A percentile compares a stretch with the other conserved stretches of the same genome.
Conservation (phyloP, 768 basidiomycete species). For the Pulveroboletus sp. region DNA sequence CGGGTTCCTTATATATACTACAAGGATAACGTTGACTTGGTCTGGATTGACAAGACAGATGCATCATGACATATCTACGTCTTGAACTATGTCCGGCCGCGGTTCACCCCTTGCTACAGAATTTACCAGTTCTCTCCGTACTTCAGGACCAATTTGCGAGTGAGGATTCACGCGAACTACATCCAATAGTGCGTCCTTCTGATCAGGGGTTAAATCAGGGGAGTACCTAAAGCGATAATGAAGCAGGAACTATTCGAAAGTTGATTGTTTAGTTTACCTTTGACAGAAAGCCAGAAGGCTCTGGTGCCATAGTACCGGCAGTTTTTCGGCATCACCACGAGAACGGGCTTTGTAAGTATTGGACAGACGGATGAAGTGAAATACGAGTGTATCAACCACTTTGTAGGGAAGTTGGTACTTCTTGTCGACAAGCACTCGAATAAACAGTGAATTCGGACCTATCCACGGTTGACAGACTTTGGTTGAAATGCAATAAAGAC, state of each 20-base stretch:
- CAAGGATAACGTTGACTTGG: too few species aligned
- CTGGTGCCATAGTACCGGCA: conserved; percentile 99
- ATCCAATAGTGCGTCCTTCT: conserved; percentile 95
- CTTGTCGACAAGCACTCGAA: conserved; percentile 95
- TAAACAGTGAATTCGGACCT: conserved; percentile 95
- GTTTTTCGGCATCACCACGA: conserved; percentile 68
- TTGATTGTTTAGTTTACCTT: conserved; percentile 49
- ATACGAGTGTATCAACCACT: conserved; percentile 94
- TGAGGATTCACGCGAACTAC: conserved; percentile 86
- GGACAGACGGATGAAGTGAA: conserved; percentile 96
- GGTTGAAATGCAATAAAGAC: conserved; percentile 2
- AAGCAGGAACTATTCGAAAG: neutral
- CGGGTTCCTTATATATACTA: too few species aligned
- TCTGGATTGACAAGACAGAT: too few species aligned
- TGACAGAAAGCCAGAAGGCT: conserved; percentile 92
- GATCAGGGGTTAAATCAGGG: conserved; percentile 91
- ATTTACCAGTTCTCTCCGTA: conserved; percentile 85
- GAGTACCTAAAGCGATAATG: conserved; percentile 63
- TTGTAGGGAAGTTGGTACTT: conserved; percentile 98
- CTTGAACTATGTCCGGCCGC: conserved; percentile 58
- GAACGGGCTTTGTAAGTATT: conserved; percentile 80
- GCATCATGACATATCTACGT: conserved; percentile 61
- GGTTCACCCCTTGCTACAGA: conserved; percentile 86
- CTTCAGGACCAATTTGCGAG: conserved; percentile 83
- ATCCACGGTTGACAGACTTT: neutral